Evolutionary conservation across 148 eudicot genomes (phyloP).

Genomic region (Tetragonia tetragonoides): DNA sequence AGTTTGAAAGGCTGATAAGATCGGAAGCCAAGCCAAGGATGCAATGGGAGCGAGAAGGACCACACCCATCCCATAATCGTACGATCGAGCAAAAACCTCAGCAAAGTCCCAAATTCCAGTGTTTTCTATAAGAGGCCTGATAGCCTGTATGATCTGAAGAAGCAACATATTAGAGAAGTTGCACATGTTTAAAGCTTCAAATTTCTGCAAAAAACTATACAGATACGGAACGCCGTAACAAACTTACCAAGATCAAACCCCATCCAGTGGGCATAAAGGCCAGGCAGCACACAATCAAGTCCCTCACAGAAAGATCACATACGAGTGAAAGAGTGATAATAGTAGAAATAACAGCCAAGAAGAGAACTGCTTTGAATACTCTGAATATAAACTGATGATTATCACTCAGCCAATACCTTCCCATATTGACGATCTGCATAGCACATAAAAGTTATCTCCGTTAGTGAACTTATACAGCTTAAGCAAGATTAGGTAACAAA

Average conservation of each 20-base stretch:
- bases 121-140: conserved; percentile 56
- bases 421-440: conserved; percentile 61
- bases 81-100: conserved; percentile 67
- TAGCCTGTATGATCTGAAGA: conserved; percentile 63
- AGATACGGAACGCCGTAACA: background rate
- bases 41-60: conserved; percentile 79
- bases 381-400: conserved; percentile 75
- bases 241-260: conserved; percentile 83
- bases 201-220: background rate
- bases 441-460: conserved; percentile 12
- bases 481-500: background rate
- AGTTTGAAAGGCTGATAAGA: conserved; percentile 83
- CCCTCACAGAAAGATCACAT: conserved; percentile 65
- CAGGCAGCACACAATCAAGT: conserved; percentile 77
- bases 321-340: conserved; percentile 56
- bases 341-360: conserved; percentile 66
- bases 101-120: conserved; percentile 72
- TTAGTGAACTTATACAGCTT: background rate
- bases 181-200: background rate
- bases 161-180: conserved; percentile 2
- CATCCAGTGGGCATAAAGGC: conserved; percentile 95
- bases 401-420: conserved; percentile 60
- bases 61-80: conserved; percentile 85
- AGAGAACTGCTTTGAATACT: conserved; percentile 75
- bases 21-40: conserved; percentile 88